Conservation (phyloP, 306 rosid species). For the Cucumis melo region DNA sequence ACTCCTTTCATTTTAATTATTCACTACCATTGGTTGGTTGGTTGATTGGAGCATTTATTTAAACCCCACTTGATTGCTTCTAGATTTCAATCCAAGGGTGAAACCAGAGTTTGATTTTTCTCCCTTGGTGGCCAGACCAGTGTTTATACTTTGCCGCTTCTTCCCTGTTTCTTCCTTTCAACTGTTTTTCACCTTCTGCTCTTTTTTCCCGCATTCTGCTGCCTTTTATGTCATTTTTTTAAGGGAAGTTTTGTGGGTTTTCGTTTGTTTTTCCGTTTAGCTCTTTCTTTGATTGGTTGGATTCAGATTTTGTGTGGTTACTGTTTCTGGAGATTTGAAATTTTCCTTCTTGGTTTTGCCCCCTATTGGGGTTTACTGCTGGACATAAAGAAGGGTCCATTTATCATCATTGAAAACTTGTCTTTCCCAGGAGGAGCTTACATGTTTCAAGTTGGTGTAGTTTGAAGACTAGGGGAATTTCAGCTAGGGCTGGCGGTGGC, state of each 20-base stretch:
- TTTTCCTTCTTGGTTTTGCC: not conserved
- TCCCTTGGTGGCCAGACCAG: not conserved
- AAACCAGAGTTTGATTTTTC: not conserved
- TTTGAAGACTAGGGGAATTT: not conserved
- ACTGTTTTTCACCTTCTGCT: not conserved
- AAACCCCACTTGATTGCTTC: conserved; percentile 6
- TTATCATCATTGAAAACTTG: not conserved
- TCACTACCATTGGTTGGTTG: not conserved
- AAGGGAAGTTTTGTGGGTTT: not conserved
- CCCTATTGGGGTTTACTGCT: not conserved
- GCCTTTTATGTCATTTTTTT: conserved; percentile 2
- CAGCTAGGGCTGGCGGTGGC: not conserved
- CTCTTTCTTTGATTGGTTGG: not conserved
- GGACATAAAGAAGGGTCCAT: not conserved
- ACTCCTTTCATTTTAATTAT: not conserved
- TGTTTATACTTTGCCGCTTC: conserved; percentile 18
- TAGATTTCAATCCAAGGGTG: conserved; percentile 1
- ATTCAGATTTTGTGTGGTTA: conserved; percentile 7
- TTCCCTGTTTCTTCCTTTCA: conserved; percentile 18
- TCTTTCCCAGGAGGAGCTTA: not conserved
- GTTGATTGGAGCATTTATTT: not conserved
- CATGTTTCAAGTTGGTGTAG: not conserved
- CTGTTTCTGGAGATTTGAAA: not conserved
- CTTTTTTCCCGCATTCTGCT: not conserved
- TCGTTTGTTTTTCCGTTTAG: not conserved